These are phyloP conservation scores for Fraxinus pennsylvanica DNA, from an alignment of 257 asterid genomes.

Conservation along the genomic window DNA sequence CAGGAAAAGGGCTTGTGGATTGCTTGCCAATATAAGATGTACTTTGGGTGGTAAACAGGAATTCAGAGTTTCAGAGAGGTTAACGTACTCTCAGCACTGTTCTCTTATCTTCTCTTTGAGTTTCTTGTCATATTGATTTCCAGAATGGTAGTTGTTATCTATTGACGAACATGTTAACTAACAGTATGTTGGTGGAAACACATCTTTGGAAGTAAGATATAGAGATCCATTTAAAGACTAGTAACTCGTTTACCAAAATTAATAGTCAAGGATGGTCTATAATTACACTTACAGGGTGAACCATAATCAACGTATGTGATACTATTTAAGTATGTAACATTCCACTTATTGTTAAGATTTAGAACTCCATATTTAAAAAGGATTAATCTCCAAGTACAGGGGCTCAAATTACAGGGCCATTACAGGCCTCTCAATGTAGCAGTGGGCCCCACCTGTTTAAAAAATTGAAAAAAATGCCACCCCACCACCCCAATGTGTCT, in stretches of 20 bases:
- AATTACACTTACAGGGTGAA: not conserved
- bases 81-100: not conserved
- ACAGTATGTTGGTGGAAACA: constrained; percentile 1
- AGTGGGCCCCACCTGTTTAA: too few relatives aligned
- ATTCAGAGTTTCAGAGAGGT: constrained; percentile 71
- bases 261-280: not conserved
- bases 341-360: too few relatives aligned
- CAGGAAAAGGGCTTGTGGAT: constrained; percentile 91
- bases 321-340: too few relatives aligned
- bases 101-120: constrained; percentile 4
- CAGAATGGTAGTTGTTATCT: not conserved
- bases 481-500: too few relatives aligned
- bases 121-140: constrained; percentile 10
- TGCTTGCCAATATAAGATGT: constrained; percentile 97
- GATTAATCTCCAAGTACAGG: too few relatives aligned
- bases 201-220: constrained; percentile 11
- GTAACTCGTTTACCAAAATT: not conserved
- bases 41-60: constrained; percentile 61
- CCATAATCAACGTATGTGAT: too few relatives aligned
- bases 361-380: too few relatives aligned
- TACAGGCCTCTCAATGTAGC: too few relatives aligned
- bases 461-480: too few relatives aligned
- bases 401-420: too few relatives aligned
- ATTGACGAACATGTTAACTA: not conserved
- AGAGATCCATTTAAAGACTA: not conserved